Evolutionary conservation across 2,329 filamentous ascomycete genomes (phyloP).

Genomic region (Ambrosiella xylebori): DNA sequence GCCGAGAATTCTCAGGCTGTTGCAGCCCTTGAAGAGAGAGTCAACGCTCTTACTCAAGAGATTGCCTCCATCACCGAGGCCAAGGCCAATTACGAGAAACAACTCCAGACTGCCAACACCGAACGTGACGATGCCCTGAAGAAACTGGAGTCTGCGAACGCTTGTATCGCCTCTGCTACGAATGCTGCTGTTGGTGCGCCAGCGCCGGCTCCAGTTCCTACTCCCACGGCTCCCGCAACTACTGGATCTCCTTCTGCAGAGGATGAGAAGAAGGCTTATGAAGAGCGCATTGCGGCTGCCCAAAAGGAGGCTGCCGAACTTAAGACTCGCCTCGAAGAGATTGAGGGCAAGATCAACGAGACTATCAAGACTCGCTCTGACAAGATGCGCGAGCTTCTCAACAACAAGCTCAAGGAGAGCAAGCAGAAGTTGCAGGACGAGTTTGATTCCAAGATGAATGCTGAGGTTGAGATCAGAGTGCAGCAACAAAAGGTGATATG

Average conservation of each 20-base stretch:
- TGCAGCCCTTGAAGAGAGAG: constrained; percentile 1
- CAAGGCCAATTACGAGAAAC: constrained; percentile 26
- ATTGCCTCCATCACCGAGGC: constrained; percentile 22
- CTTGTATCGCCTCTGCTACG: constrained; percentile 46
- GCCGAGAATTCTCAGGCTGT: constrained; percentile 3
- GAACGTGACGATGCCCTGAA: constrained; percentile 54
- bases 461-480: constrained; percentile 31
- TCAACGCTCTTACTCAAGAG: constrained; percentile 30
- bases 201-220: constrained; percentile 11
- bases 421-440: constrained; percentile 34
- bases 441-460: constrained; percentile 26
- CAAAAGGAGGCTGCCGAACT: constrained; percentile 46
- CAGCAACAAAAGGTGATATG: constrained; percentile 48
- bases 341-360: constrained; percentile 43
- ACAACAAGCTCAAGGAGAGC: constrained; percentile 53
- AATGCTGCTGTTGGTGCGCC: constrained; percentile 33
- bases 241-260: constrained; percentile 27
- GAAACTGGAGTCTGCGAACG: constrained; percentile 43
- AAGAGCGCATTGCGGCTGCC: constrained; percentile 42
- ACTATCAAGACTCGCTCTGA: constrained; percentile 49
- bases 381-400: constrained; percentile 50
- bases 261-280: constrained; percentile 41
- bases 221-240: constrained; percentile 16
- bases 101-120: constrained; percentile 46
- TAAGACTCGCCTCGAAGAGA: constrained; percentile 44